These are phyloP conservation scores for Salvia splendens DNA, from an alignment of 257 asterid genomes.

Conservation along the genomic window DNA sequence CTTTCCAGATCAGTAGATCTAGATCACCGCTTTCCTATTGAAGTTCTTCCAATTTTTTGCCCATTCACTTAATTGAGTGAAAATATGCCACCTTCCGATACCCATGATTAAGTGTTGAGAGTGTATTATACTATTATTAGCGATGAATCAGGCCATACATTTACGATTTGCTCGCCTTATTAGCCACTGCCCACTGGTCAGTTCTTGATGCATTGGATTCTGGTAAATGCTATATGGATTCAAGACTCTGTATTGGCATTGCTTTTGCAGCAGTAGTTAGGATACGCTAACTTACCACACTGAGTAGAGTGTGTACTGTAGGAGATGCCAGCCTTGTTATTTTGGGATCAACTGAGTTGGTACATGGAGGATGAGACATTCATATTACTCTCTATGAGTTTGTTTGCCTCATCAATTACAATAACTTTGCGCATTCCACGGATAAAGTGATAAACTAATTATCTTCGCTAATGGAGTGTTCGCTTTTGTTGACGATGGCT, in stretches of 20 bases:
- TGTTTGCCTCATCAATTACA: not conserved
- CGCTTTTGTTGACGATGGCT: not conserved
- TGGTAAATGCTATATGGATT: not conserved
- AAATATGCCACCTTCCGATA: not conserved
- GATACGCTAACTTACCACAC: not conserved
- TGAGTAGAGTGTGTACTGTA: not conserved
- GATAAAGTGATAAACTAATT: not conserved
- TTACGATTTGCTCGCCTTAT: not conserved
- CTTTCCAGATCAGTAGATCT: too few relatives aligned
- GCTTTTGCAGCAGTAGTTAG: conserved; percentile 1
- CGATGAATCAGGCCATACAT: not conserved
- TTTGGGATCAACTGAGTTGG: conserved; percentile 5
- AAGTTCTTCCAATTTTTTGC: not conserved
- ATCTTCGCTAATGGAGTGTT: not conserved
- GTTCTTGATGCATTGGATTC: not conserved
- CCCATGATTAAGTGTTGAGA: too few relatives aligned
- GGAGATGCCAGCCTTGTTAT: not conserved
- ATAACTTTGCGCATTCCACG: not conserved
- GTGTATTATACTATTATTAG: too few relatives aligned
- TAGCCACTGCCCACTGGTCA: too few relatives aligned
- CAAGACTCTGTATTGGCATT: too few relatives aligned
- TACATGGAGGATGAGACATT: conserved; percentile 1
- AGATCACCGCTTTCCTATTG: too few relatives aligned
- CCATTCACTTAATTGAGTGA: not conserved
- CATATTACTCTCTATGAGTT: not conserved